These are phyloP conservation scores for Metarhizium guizhouense DNA, from an alignment of 2,329 filamentous ascomycete species.

Conservation along the genomic window DNA sequence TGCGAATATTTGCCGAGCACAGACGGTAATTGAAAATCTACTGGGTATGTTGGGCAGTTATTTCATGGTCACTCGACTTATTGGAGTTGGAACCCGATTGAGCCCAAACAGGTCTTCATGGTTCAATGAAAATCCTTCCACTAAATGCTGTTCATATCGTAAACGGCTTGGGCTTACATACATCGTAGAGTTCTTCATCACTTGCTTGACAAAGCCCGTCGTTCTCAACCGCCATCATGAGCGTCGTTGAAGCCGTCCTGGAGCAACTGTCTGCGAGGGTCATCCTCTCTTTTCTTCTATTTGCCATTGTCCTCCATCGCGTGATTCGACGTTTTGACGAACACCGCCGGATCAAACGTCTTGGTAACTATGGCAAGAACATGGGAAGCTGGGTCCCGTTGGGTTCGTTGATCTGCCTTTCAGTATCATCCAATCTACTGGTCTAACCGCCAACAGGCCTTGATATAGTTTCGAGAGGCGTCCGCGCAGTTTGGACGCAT, in stretches of 20 bases:
- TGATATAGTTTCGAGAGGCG: conserved; percentile 52
- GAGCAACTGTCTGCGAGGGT: conserved; percentile 33
- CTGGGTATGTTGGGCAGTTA: neutral
- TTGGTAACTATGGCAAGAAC: conserved; percentile 33
- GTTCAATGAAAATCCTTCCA: neutral
- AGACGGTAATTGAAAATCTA: too few species aligned
- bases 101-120: too few species aligned
- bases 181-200: neutral
- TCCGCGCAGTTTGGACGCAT: conserved; percentile 43
- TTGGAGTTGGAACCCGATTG: too few species aligned
- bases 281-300: conserved; percentile 26
- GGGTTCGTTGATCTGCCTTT: conserved; percentile 23
- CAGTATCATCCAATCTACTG: neutral
- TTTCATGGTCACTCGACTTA: neutral
- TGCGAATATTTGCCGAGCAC: too few species aligned
- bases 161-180: neutral
- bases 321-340: conserved; percentile 29
- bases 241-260: conserved; percentile 40
- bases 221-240: conserved; percentile 23
- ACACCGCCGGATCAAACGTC: conserved; percentile 32
- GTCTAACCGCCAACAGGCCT: conserved; percentile 35
- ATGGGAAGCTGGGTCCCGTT: conserved; percentile 32
- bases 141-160: neutral
- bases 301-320: conserved; percentile 28
- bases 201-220: neutral